These are phyloP conservation scores for Sporisorium graminicola DNA, from an alignment of 1,284 basidiomycete species.

Conservation along the genomic window DNA sequence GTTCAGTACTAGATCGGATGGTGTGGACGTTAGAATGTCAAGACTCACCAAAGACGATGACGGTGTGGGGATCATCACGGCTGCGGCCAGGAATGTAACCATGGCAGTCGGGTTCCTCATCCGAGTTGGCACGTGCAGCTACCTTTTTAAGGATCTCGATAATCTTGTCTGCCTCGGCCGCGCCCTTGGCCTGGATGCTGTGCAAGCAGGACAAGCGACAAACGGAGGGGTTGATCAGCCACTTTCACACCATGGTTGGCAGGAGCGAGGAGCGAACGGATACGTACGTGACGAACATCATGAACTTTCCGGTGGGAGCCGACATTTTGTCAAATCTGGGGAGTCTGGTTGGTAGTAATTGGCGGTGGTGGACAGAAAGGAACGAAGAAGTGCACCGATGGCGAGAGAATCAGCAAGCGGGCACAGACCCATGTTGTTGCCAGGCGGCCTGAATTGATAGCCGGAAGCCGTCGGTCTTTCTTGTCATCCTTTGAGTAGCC, in stretches of 20 bases:
- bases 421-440: no score
- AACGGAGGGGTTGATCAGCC: background rate
- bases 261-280: background rate
- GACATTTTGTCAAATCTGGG: constrained; percentile 20
- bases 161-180: constrained; percentile 44
- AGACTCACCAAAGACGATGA: constrained; percentile 46
- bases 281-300: constrained; percentile 46
- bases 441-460: constrained; percentile 4
- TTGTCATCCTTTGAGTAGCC: constrained; percentile 2
- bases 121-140: constrained; percentile 39
- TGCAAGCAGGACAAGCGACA: background rate
- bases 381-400: no score
- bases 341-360: background rate
- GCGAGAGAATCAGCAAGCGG: no score
- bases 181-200: constrained; percentile 48
- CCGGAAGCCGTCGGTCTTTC: constrained; percentile 3
- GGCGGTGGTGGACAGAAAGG: background rate
- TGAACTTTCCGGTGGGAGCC: constrained; percentile 47
- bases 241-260: background rate
- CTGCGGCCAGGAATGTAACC: constrained; percentile 41
- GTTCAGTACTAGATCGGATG: background rate
- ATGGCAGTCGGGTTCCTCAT: constrained; percentile 50
- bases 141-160: constrained; percentile 44
- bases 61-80: constrained; percentile 45
- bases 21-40: background rate